phyloP scores from a whole-genome alignment of 129 eudicot genomes.

The Flaveria ramosissima region DNA sequence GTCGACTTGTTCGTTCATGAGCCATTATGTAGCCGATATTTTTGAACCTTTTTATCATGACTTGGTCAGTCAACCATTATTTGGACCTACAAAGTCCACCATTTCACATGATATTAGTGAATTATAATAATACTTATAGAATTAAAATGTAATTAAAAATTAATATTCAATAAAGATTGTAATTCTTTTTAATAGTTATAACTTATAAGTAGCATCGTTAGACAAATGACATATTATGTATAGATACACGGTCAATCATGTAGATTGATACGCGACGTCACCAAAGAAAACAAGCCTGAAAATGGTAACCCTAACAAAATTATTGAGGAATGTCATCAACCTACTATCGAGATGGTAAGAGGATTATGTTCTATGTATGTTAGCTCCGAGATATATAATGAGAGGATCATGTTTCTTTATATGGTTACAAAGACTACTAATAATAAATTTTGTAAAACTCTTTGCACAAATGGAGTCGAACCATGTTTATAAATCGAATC shows the following conservation, averaged over 20 bases:
- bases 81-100: neutral
- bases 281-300: neutral
- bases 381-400: neutral
- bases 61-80: conserved; percentile 22
- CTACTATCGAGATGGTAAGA: neutral
- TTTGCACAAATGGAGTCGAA: too few species aligned
- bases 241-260: neutral
- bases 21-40: conserved; percentile 26
- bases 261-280: neutral
- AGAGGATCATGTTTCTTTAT: too few species aligned
- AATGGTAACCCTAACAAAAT: neutral
- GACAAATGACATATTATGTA: neutral
- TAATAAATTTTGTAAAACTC: too few species aligned
- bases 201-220: neutral
- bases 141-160: neutral
- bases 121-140: neutral
- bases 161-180: neutral
- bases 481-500: too few species aligned
- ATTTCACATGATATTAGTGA: neutral
- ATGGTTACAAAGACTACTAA: too few species aligned
- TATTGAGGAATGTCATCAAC: neutral
- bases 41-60: conserved; percentile 26
- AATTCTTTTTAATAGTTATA: neutral
- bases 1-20: conserved; percentile 9
- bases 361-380: too few species aligned